A percentile compares a stretch with the other conserved stretches of the same genome.
These are phyloP conservation scores for Candida coquimbonensis DNA, from an alignment of 805 yeast genomes.

Conservation along the genomic window DNA sequence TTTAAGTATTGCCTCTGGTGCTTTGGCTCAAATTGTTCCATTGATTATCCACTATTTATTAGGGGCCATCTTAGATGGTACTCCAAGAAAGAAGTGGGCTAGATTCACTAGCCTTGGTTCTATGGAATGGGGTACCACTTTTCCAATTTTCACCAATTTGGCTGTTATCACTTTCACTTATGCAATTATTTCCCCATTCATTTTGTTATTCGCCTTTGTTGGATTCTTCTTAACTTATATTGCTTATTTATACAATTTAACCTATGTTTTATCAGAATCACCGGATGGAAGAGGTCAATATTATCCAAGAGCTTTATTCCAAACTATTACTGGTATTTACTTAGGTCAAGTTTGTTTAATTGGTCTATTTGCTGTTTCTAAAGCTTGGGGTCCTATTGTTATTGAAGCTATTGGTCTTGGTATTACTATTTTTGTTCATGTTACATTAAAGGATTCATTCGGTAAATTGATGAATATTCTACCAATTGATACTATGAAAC, in stretches of 20 bases:
- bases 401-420: constrained; percentile 61
- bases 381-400: constrained; percentile 92
- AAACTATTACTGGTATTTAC: constrained; percentile 82
- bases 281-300: constrained; percentile 74
- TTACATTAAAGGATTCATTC: constrained; percentile 59
- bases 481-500: constrained; percentile 70
- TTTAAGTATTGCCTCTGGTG: constrained; percentile 55
- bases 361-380: constrained; percentile 83
- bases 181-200: constrained; percentile 74
- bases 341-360: constrained; percentile 80
- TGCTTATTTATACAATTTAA: constrained; percentile 71
- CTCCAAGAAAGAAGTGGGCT: constrained; percentile 60
- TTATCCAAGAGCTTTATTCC: constrained; percentile 85
- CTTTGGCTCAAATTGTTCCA: constrained; percentile 54
- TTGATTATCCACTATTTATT: constrained; percentile 53
- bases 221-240: constrained; percentile 69
- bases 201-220: constrained; percentile 62
- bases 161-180: constrained; percentile 64
- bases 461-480: constrained; percentile 48
- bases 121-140: constrained; percentile 66
- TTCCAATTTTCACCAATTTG: constrained; percentile 69
- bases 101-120: constrained; percentile 50
- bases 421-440: constrained; percentile 62
- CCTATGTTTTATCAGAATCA: constrained; percentile 60
- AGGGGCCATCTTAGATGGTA: constrained; percentile 49